Conservation (phyloP, 108 stramenopile species). For the Cyclotella kingstonii region DNA sequence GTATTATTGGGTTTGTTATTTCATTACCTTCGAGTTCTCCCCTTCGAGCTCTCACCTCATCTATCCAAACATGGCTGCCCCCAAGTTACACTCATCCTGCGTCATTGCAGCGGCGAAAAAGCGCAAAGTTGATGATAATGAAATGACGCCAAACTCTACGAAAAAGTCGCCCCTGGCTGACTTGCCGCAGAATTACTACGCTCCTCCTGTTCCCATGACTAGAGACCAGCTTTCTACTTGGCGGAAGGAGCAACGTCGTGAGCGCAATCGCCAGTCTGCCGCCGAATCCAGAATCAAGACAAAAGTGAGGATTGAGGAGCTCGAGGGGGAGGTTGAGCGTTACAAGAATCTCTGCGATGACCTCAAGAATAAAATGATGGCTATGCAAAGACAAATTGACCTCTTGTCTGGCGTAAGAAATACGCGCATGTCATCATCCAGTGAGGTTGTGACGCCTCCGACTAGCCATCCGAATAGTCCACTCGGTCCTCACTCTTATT, state of each 20-base stretch:
- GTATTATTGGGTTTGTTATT: too few relatives aligned
- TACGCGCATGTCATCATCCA: background rate
- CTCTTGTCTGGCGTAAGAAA: conserved; percentile 12
- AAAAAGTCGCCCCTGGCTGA: conserved; percentile 31
- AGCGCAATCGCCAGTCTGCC: conserved; percentile 74
- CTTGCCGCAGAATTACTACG: conserved; percentile 32
- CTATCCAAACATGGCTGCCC: background rate
- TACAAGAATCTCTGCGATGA: conserved; percentile 50
- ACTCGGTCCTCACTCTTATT: conserved; percentile 2
- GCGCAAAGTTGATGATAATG: conserved; percentile 14
- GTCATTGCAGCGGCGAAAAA: conserved; percentile 11
- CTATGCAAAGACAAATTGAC: conserved; percentile 31
- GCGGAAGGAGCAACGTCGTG: conserved; percentile 78
- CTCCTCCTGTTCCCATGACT: conserved; percentile 47
- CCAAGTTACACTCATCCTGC: background rate
- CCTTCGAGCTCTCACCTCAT: background rate
- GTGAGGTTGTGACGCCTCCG: conserved; percentile 11
- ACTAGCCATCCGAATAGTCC: conserved; percentile 29
- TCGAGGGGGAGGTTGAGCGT: conserved; percentile 59
- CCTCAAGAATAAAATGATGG: conserved; percentile 24
- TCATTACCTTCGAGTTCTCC: too few relatives aligned
- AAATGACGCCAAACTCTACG: background rate
- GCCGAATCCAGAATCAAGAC: conserved; percentile 66
- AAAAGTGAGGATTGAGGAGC: conserved; percentile 54
- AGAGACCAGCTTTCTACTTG: conserved; percentile 63